A percentile compares a stretch with the other conserved stretches of the same genome.
Conservation (phyloP, 768 basidiomycete species). For the Phaffia australis region DNA sequence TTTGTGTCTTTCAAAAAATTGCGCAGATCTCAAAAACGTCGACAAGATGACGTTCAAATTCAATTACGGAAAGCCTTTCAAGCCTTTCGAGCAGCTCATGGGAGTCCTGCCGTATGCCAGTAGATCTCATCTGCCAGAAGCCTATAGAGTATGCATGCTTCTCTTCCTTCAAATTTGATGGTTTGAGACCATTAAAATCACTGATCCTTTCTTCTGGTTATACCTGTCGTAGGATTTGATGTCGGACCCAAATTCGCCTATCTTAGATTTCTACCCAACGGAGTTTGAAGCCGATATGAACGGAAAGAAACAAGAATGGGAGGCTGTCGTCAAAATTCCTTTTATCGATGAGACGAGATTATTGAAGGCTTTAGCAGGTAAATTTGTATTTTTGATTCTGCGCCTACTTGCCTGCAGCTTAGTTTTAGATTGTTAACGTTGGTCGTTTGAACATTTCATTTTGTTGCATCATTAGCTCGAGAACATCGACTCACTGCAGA, state of each 20-base stretch:
- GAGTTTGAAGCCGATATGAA: conserved; percentile 90
- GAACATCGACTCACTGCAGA: conserved; percentile 65
- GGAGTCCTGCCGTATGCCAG: conserved; percentile 89
- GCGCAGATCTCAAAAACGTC: conserved; percentile 50
- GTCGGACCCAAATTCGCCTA: conserved; percentile 70
- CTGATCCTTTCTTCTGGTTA: neutral
- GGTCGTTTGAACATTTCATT: conserved; percentile 1
- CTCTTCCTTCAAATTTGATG: neutral
- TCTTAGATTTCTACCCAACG: conserved; percentile 84
- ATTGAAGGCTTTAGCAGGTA: conserved; percentile 70
- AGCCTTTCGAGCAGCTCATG: conserved; percentile 92
- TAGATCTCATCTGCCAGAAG: conserved; percentile 72
- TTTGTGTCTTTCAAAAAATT: neutral
- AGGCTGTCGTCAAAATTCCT: conserved; percentile 95
- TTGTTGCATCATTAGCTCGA: conserved; percentile 45
- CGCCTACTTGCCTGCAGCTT: neutral
- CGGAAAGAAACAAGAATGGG: conserved; percentile 98
- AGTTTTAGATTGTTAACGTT: conserved; percentile 39
- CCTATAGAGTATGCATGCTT: conserved; percentile 57
- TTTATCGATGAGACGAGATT: conserved; percentile 80
- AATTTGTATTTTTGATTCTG: conserved; percentile 31
- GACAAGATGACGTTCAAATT: conserved; percentile 76
- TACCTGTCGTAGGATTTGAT: conserved; percentile 61
- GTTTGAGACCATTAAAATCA: conserved; percentile 1
- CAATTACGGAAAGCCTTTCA: conserved; percentile 76